Percentiles rank a stretch among this genome's conserved stretches.
These are phyloP conservation scores for Xylaria sp. DNA, from an alignment of 2,329 filamentous ascomycete genomes.

Conservation along the genomic window DNA sequence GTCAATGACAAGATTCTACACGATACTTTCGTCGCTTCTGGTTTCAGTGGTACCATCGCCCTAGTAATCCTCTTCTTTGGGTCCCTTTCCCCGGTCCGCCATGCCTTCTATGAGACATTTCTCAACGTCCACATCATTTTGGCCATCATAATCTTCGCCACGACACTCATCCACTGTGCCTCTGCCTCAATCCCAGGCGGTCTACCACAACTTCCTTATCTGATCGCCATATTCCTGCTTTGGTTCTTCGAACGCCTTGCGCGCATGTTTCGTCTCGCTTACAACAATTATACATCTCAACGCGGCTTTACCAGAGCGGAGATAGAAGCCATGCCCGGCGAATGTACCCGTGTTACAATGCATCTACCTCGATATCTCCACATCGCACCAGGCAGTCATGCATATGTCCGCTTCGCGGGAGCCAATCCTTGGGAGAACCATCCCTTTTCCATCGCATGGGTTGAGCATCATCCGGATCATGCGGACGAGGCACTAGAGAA, in stretches of 20 bases:
- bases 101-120: slow-evolving; percentile 98
- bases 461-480: slow-evolving; percentile 63
- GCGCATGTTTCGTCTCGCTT: slow-evolving; percentile 72
- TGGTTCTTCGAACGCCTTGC: slow-evolving; percentile 79
- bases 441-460: slow-evolving; percentile 83
- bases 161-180: slow-evolving; percentile 82
- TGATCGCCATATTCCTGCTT: slow-evolving; percentile 77
- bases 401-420: slow-evolving; percentile 76
- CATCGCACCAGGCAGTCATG: slow-evolving; percentile 76
- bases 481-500: slow-evolving; percentile 52
- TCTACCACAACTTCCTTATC: slow-evolving; percentile 77
- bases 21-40: slow-evolving; percentile 73
- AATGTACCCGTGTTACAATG: slow-evolving; percentile 76
- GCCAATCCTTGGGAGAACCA: slow-evolving; percentile 78
- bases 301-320: slow-evolving; percentile 70
- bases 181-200: slow-evolving; percentile 72
- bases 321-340: slow-evolving; percentile 75
- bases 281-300: slow-evolving; percentile 70
- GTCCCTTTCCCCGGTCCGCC: slow-evolving; percentile 82
- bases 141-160: slow-evolving; percentile 73
- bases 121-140: slow-evolving; percentile 85
- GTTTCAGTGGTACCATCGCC: slow-evolving; percentile 68
- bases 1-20: slow-evolving; percentile 64
- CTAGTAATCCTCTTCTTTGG: slow-evolving; percentile 75
- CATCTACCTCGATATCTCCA: slow-evolving; percentile 73